phyloP scores from a whole-genome alignment of 495 filamentous ascomycete species.

The Tuber brumale region DNA sequence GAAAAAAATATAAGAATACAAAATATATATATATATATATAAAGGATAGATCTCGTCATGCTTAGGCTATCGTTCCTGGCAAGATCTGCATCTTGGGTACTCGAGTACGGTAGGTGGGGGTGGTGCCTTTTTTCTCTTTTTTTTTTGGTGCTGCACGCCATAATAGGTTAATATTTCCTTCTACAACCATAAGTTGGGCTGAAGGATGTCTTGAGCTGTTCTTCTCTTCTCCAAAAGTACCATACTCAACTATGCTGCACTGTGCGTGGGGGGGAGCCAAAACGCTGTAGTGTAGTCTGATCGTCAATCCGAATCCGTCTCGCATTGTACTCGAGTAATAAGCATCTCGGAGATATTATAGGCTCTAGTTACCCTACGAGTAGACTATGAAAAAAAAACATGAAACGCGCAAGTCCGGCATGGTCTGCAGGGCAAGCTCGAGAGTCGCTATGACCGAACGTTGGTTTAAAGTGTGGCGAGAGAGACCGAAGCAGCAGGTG shows the following conservation, averaged over 20 bases:
- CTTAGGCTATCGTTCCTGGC: not conserved
- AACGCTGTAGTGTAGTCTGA: not conserved
- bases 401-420: not conserved
- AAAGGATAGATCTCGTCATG: not conserved
- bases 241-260: not conserved
- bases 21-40: too few relatives aligned
- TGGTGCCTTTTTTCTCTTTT: not conserved
- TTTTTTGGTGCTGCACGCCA: not conserved
- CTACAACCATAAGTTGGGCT: not conserved
- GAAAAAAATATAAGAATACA: not conserved
- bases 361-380: not conserved
- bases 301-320: not conserved
- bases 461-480: conserved; percentile 1
- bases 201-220: not conserved
- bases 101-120: not conserved
- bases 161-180: not conserved
- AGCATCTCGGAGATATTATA: not conserved
- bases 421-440: not conserved
- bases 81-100: not conserved
- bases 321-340: not conserved
- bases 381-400: not conserved
- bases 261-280: not conserved
- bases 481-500: not conserved
- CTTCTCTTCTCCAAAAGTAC: not conserved
- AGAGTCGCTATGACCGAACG: not conserved